Evolutionary conservation across 2,329 filamentous ascomycete species (phyloP).

Genomic region (Fusarium abutilonis): DNA sequence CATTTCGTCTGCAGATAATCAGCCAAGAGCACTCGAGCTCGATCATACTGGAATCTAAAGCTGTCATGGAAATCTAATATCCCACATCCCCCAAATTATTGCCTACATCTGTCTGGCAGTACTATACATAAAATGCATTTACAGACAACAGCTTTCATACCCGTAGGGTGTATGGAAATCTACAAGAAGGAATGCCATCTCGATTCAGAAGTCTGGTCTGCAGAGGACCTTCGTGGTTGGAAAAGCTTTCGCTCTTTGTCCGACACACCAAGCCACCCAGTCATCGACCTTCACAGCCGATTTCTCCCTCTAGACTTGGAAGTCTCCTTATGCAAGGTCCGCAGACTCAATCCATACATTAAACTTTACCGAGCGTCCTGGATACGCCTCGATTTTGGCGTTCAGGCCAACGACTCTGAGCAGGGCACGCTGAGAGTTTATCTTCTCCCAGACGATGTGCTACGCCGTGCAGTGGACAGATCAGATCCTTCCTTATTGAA

Average conservation of each 20-base stretch:
- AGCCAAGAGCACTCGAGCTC: background rate
- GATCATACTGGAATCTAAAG: background rate
- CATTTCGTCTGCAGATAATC: background rate
- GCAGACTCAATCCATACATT: conserved; percentile 39
- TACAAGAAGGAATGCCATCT: conserved; percentile 30
- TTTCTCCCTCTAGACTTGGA: conserved; percentile 42
- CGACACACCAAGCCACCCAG: conserved; percentile 18
- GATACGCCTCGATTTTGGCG: conserved; percentile 56
- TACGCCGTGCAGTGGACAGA: conserved; percentile 62
- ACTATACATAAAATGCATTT: conserved; percentile 29
- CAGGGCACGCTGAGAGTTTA: conserved; percentile 63
- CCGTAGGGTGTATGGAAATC: conserved; percentile 54
- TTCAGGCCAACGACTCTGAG: conserved; percentile 30
- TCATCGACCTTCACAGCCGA: background rate
- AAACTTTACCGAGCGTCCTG: conserved; percentile 52
- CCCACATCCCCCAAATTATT: background rate
- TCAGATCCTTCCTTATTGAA: conserved; percentile 56
- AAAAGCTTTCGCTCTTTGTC: conserved; percentile 39
- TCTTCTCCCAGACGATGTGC: conserved; percentile 72
- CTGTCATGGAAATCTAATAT: background rate
- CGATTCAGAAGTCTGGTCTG: conserved; percentile 23
- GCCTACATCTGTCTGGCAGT: background rate
- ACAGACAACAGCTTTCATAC: conserved; percentile 49
- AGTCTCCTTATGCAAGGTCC: conserved; percentile 43
- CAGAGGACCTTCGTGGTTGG: conserved; percentile 41